Evolutionary conservation across 1,284 basidiomycete genomes (phyloP).

Genomic region (Irpex sp.): DNA sequence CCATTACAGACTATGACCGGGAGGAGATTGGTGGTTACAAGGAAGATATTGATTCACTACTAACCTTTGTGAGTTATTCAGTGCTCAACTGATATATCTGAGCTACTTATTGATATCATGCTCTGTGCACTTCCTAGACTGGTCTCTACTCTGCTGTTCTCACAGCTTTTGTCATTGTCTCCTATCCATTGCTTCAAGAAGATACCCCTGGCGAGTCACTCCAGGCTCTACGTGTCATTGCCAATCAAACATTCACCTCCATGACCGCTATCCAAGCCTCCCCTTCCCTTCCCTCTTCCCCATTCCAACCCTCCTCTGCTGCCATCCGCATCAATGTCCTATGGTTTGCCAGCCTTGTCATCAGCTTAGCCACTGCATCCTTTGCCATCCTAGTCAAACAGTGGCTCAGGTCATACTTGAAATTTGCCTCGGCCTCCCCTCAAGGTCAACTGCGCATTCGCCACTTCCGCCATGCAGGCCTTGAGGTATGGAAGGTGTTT

Average conservation of each 20-base stretch:
- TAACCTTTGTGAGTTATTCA: background rate
- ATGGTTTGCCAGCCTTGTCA: constrained; percentile 14
- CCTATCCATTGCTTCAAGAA: constrained; percentile 5
- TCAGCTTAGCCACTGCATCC: constrained; percentile 13
- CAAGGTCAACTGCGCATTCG: constrained; percentile 2
- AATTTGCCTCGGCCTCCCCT: background rate
- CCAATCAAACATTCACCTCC: background rate
- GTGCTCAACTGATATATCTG: background rate
- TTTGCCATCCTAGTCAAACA: constrained; percentile 16
- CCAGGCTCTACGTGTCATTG: background rate
- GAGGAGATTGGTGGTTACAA: background rate
- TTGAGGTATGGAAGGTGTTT: constrained; percentile 8
- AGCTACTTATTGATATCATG: too few species aligned
- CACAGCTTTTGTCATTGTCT: constrained; percentile 13
- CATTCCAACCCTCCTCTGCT: background rate
- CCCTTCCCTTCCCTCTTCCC: background rate
- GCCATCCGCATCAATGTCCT: constrained; percentile 9
- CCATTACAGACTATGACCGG: background rate
- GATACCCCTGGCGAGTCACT: background rate
- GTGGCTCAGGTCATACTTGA: constrained; percentile 9
- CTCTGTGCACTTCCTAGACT: constrained; percentile 6
- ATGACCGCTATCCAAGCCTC: background rate
- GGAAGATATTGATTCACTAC: background rate
- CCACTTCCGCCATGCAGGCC: constrained; percentile 5
- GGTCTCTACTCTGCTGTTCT: constrained; percentile 16